These are phyloP conservation scores for Sporormia fimetaria DNA, from an alignment of 495 filamentous ascomycete genomes.

Conservation along the genomic window DNA sequence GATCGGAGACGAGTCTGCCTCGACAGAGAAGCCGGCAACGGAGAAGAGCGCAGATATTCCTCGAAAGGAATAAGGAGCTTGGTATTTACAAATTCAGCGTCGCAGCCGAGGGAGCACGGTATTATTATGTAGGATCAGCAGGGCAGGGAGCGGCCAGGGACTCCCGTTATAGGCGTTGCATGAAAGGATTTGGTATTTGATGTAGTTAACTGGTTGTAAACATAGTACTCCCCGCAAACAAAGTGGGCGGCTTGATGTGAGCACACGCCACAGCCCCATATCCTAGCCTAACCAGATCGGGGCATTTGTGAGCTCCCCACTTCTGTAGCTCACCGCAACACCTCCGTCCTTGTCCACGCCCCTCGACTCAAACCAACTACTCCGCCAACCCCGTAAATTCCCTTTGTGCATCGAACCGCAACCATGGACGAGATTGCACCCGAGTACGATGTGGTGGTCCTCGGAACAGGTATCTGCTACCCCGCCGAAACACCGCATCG, in stretches of 20 bases:
- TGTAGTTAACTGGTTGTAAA: no score
- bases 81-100: no score
- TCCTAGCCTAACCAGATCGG: constrained; percentile 10
- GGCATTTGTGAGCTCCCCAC: constrained; percentile 12
- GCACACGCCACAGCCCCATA: neutral
- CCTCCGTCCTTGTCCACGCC: neutral
- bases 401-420: neutral
- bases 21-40: no score
- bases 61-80: neutral
- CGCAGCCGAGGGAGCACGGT: constrained; percentile 61
- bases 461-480: constrained; percentile 72
- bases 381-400: neutral
- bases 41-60: neutral
- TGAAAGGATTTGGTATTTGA: constrained; percentile 51
- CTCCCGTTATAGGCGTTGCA: constrained; percentile 65
- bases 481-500: constrained; percentile 28
- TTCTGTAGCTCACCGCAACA: constrained; percentile 11
- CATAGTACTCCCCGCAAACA: no score
- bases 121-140: constrained; percentile 74
- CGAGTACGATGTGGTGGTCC: constrained; percentile 96
- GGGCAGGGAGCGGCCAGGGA: constrained; percentile 83
- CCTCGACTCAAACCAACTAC: neutral
- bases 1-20: no score
- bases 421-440: constrained; percentile 91
- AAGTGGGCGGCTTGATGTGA: no score